These are phyloP conservation scores for Pilobolus umbonatus DNA, from an alignment of 192 early-diverging fungal genomes.

Conservation along the genomic window DNA sequence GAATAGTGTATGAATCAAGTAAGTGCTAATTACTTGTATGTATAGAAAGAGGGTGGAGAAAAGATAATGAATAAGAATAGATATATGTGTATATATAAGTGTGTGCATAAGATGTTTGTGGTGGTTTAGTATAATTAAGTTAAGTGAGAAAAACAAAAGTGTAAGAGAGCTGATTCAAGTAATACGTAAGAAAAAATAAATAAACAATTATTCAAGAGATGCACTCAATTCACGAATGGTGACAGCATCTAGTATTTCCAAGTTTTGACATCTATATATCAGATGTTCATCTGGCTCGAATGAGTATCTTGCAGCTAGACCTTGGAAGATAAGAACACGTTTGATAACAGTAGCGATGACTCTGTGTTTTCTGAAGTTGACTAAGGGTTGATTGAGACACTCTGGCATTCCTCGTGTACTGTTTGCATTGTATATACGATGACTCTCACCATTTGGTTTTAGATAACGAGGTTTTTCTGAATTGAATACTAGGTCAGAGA, in stretches of 20 bases:
- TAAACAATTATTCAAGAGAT: not conserved
- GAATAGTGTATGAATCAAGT: no score
- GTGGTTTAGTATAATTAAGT: no score
- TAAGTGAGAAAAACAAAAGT: no score
- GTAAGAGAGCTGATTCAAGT: no score
- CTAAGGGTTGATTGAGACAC: slow-evolving; percentile 32
- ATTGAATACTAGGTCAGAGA: slow-evolving; percentile 57
- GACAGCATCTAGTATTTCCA: slow-evolving; percentile 21
- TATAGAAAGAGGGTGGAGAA: no score
- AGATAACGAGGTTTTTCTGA: slow-evolving; percentile 43
- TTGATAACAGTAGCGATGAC: slow-evolving; percentile 55
- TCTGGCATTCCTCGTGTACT: not conserved
- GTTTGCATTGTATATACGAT: slow-evolving; percentile 10
- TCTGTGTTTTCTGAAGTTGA: slow-evolving; percentile 58
- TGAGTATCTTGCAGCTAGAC: slow-evolving; percentile 44
- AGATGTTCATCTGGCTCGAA: slow-evolving; percentile 38
- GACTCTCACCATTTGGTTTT: slow-evolving; percentile 3
- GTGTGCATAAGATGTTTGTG: no score
- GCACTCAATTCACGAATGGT: slow-evolving; percentile 27
- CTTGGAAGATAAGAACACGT: slow-evolving; percentile 50
- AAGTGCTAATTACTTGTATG: no score
- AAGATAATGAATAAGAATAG: no score
- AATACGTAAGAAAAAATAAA: not conserved
- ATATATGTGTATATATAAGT: no score
- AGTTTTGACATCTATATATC: slow-evolving; percentile 29